These are phyloP conservation scores for Globisporangium okanoganense DNA, from an alignment of 352 stramenopile genomes.

Conservation along the genomic window DNA sequence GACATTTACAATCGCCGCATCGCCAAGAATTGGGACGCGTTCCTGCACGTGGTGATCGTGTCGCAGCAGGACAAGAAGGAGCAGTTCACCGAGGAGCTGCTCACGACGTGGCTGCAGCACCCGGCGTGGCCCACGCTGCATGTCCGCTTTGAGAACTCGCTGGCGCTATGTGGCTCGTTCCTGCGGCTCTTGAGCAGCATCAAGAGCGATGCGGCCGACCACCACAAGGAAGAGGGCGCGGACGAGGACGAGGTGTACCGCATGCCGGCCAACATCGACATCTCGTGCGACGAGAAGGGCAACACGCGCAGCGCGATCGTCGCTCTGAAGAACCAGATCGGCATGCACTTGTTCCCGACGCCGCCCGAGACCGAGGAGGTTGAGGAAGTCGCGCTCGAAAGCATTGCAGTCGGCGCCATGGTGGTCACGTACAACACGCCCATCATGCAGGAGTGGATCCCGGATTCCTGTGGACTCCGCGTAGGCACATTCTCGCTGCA, in stretches of 20 bases:
- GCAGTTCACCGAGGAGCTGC: constrained; percentile 64
- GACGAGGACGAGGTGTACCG: constrained; percentile 13
- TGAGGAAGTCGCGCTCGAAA: constrained; percentile 56
- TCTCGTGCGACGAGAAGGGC: constrained; percentile 39
- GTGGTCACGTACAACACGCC: constrained; percentile 65
- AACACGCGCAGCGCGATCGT: constrained; percentile 43
- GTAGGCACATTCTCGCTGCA: constrained; percentile 49
- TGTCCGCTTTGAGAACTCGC: constrained; percentile 49
- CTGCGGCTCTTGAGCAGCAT: constrained; percentile 43
- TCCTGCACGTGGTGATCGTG: constrained; percentile 63
- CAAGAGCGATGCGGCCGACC: constrained; percentile 19
- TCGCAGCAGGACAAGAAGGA: constrained; percentile 45
- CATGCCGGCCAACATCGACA: constrained; percentile 42
- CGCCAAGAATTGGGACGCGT: constrained; percentile 68
- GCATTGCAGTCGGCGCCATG: constrained; percentile 44
- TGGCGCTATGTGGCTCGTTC: constrained; percentile 48
- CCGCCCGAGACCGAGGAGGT: constrained; percentile 49
- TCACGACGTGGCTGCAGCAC: constrained; percentile 52
- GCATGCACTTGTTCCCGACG: constrained; percentile 63
- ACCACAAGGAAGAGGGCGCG: constrained; percentile 15
- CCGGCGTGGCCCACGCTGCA: constrained; percentile 60
- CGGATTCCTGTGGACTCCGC: constrained; percentile 46
- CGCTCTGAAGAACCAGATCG: constrained; percentile 56
- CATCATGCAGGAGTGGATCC: constrained; percentile 74
- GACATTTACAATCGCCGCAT: constrained; percentile 61